Conservation (phyloP, 2,329 filamentous ascomycete genomes). For the Trichoderma sp. region DNA sequence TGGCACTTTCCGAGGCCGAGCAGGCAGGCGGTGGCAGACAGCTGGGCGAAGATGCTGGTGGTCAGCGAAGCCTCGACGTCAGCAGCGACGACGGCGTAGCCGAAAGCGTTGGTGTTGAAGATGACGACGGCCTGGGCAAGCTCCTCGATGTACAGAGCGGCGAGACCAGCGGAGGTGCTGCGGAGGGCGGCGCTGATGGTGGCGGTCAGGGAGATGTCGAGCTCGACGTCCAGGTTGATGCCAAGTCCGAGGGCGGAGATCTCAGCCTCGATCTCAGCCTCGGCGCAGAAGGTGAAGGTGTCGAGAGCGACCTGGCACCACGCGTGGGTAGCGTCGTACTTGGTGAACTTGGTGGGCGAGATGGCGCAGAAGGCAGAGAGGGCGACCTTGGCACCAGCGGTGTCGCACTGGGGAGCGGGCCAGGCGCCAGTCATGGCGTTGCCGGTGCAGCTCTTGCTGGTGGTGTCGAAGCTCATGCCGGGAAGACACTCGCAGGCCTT, state of each 20-base stretch:
- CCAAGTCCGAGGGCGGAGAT: constrained; percentile 34
- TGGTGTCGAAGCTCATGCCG: constrained; percentile 46
- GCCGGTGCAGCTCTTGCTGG: constrained; percentile 37
- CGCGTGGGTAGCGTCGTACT: constrained; percentile 41
- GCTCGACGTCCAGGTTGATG: constrained; percentile 34
- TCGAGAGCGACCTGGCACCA: constrained; percentile 44
- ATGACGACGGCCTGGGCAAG: constrained; percentile 41
- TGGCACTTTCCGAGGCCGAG: constrained; percentile 42
- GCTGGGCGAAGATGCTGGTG: constrained; percentile 34
- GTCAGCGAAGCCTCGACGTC: constrained; percentile 37
- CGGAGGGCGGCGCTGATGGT: constrained; percentile 41
- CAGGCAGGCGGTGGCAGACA: constrained; percentile 37
- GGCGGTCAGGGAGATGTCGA: constrained; percentile 31
- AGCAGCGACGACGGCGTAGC: constrained; percentile 36
- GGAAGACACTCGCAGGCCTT: constrained; percentile 50
- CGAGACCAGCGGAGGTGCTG: constrained; percentile 40
- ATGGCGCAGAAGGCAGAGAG: constrained; percentile 43
- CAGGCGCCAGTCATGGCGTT: constrained; percentile 38
- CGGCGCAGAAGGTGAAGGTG: constrained; percentile 43
- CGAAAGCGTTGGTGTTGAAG: constrained; percentile 45
- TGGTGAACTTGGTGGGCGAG: constrained; percentile 43
- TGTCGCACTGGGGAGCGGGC: constrained; percentile 39
- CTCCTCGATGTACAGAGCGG: constrained; percentile 41
- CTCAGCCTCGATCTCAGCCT: constrained; percentile 38
- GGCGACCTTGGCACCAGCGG: constrained; percentile 36